A percentile compares a stretch with the other conserved stretches of the same genome.
Evolutionary conservation across 169 alveolate genomes (phyloP).

Genomic region (Plasmodium fragile): DNA sequence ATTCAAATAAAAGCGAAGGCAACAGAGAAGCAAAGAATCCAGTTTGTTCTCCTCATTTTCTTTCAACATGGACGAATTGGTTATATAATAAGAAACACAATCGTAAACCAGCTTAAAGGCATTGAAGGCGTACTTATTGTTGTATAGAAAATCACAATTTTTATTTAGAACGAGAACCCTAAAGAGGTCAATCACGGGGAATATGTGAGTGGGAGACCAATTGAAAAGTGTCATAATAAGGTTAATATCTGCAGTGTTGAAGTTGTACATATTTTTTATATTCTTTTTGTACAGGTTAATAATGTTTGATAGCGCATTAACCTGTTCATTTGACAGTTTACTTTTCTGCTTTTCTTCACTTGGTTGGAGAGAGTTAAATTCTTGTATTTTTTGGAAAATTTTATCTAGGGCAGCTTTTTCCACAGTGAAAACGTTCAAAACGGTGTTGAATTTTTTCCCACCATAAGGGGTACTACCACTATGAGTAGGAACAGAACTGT

Average conservation of each 20-base stretch:
- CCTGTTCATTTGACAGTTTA: constrained; percentile 27
- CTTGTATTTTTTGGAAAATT: constrained; percentile 62
- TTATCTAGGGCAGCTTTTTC: constrained; percentile 62
- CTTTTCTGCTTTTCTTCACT: not conserved
- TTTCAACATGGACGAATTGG: not conserved
- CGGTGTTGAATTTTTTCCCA: constrained; percentile 22
- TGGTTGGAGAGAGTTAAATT: constrained; percentile 4
- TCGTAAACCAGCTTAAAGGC: constrained; percentile 58
- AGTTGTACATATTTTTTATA: constrained; percentile 26
- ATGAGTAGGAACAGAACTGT: not conserved
- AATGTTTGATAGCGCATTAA: constrained; percentile 36
- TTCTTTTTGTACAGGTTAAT: constrained; percentile 23
- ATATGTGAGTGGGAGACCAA: constrained; percentile 44
- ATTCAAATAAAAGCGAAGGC: constrained; percentile 46
- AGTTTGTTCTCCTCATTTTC: constrained; percentile 36
- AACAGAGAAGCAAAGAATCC: constrained; percentile 40
- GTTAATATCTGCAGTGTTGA: constrained; percentile 62
- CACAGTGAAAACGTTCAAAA: constrained; percentile 47
- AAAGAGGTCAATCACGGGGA: constrained; percentile 58
- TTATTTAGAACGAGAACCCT: constrained; percentile 54
- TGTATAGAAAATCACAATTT: constrained; percentile 49
- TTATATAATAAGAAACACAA: constrained; percentile 42
- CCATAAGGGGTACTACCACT: constrained; percentile 4
- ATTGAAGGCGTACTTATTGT: constrained; percentile 53
- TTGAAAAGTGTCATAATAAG: constrained; percentile 30